Evolutionary conservation across 331 rosid genomes (phyloP).

Genomic region (Quercus tomentella): DNA sequence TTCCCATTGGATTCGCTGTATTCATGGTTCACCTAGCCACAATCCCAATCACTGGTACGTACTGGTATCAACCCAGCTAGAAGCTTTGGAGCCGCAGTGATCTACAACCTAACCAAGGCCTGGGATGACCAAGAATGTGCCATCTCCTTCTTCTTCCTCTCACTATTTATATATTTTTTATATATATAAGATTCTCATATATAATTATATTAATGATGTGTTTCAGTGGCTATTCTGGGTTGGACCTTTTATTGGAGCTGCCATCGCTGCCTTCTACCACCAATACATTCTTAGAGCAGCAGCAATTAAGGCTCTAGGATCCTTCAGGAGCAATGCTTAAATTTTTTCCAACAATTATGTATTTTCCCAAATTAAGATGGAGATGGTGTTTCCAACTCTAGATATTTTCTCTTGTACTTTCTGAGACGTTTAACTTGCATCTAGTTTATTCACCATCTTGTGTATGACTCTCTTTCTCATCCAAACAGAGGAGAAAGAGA

Average conservation of each 20-base stretch:
- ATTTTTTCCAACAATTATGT: not conserved
- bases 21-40: constrained; percentile 98
- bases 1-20: constrained; percentile 96
- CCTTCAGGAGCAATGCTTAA: constrained; percentile 88
- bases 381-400: constrained; percentile 2
- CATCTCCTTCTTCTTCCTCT: too few species aligned
- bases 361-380: constrained; percentile 3
- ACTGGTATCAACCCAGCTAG: constrained; percentile 98
- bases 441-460: not conserved
- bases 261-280: constrained; percentile 80
- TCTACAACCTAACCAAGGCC: constrained; percentile 54
- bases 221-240: constrained; percentile 95
- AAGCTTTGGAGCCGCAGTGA: constrained; percentile 94
- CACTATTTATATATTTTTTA: too few species aligned
- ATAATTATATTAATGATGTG: not conserved
- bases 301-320: constrained; percentile 85
- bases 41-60: constrained; percentile 89
- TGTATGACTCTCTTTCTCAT: not conserved
- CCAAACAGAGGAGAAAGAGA: not conserved
- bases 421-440: too few species aligned
- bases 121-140: constrained; percentile 85
- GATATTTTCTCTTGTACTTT: too few species aligned
- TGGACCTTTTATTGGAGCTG: constrained; percentile 89
- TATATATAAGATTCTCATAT: too few species aligned
- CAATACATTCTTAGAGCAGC: constrained; percentile 73